Evolutionary conservation across 2,329 filamentous ascomycete genomes (phyloP).

Genomic region (Claviceps pusilla): DNA sequence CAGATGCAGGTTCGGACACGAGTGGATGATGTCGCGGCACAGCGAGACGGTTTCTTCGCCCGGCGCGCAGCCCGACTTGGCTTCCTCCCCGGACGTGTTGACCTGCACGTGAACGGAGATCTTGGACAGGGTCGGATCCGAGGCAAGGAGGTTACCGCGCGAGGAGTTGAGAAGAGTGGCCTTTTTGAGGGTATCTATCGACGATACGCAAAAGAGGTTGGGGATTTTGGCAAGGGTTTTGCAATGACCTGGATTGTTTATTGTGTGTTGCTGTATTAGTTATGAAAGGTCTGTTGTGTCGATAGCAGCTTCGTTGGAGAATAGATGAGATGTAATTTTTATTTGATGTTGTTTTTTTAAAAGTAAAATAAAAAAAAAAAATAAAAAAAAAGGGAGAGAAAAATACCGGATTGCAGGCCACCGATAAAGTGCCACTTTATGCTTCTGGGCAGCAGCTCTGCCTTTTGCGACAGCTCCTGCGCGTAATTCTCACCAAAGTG

Average conservation of each 20-base stretch:
- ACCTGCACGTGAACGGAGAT: conserved; percentile 80
- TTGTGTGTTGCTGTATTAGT: not conserved
- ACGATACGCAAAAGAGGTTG: conserved; percentile 84
- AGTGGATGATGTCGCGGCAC: conserved; percentile 52
- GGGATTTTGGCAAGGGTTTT: conserved; percentile 71
- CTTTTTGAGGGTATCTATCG: conserved; percentile 78
- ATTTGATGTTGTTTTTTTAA: not conserved
- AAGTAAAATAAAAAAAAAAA: not conserved
- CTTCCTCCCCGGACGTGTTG: conserved; percentile 80
- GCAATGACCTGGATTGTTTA: conserved; percentile 55
- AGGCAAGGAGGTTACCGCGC: conserved; percentile 41
- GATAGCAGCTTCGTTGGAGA: no score
- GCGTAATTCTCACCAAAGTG: conserved; percentile 98
- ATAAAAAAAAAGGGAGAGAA: not conserved
- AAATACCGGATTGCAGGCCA: conserved; percentile 61
- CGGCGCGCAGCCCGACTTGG: conserved; percentile 70
- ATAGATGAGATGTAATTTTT: no score
- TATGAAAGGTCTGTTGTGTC: not conserved
- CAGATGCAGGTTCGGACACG: conserved; percentile 59
- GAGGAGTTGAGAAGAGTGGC: conserved; percentile 66
- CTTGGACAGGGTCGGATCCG: conserved; percentile 24
- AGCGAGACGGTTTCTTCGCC: conserved; percentile 44
- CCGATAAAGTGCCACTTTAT: conserved; percentile 97
- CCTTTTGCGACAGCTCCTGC: conserved; percentile 79
- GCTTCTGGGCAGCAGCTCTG: conserved; percentile 55